phyloP scores from a whole-genome alignment of 169 alveolate genomes.

The Plasmodium sp. region DNA sequence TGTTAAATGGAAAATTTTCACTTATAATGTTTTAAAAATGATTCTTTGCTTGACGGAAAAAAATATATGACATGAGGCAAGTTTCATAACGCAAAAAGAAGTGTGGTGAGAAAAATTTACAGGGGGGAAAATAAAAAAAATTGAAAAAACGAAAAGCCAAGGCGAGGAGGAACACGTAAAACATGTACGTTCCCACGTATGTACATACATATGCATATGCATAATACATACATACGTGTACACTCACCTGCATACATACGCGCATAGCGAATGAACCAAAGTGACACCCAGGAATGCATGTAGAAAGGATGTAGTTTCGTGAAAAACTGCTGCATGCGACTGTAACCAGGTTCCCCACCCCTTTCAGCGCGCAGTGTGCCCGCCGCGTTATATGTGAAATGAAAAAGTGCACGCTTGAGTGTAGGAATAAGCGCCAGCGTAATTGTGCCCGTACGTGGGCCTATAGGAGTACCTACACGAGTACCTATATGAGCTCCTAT shows the following conservation, averaged over 20 bases:
- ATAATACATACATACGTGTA: not conserved
- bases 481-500: not conserved
- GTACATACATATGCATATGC: not conserved
- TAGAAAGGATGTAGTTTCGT: not conserved
- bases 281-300: not conserved
- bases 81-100: not conserved
- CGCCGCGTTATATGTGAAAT: not conserved
- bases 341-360: not conserved
- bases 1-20: not conserved
- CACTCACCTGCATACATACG: not conserved
- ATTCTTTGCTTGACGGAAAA: not conserved
- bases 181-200: not conserved
- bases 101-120: not conserved
- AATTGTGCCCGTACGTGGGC: not conserved
- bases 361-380: not conserved
- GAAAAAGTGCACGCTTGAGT: not conserved
- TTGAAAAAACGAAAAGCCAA: not conserved
- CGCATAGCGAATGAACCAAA: not conserved
- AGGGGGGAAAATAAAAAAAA: slow-evolving; percentile 11
- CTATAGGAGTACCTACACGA: not conserved
- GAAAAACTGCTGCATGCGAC: not conserved
- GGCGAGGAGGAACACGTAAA: not conserved
- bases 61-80: not conserved
- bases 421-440: not conserved
- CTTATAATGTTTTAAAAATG: not conserved